phyloP scores from a whole-genome alignment of 306 rosid genomes.

The Medicago truncatula region DNA sequence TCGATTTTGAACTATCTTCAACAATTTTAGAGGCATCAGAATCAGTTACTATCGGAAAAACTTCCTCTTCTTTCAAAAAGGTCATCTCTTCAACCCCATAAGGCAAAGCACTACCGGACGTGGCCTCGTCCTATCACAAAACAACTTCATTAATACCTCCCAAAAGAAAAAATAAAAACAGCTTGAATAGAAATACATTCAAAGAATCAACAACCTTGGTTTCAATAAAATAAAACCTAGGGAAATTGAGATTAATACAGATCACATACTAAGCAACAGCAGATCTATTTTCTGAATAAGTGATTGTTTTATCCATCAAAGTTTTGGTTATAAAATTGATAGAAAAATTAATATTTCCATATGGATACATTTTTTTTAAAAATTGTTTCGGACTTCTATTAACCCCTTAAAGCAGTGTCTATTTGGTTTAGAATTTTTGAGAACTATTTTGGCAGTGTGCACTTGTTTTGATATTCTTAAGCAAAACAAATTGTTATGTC shows the following conservation, averaged over 20 bases:
- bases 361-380: slow-evolving; percentile 25
- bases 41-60: slow-evolving; percentile 56
- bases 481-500: not conserved
- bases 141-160: slow-evolving; percentile 32
- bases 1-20: slow-evolving; percentile 57
- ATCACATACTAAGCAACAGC: slow-evolving; percentile 3
- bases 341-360: not conserved
- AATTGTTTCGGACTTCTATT: slow-evolving; percentile 23
- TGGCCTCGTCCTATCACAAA: slow-evolving; percentile 66
- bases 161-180: not conserved
- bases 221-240: slow-evolving; percentile 28
- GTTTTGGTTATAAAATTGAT: slow-evolving; percentile 2
- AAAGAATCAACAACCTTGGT: slow-evolving; percentile 26
- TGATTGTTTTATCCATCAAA: slow-evolving; percentile 7
- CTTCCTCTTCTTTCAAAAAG: slow-evolving; percentile 84
- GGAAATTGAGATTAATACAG: slow-evolving; percentile 32
- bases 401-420: not conserved
- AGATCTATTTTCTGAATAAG: slow-evolving; percentile 17
- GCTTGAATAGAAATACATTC: slow-evolving; percentile 20
- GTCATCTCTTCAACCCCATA: slow-evolving; percentile 85
- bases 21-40: slow-evolving; percentile 50
- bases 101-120: slow-evolving; percentile 43
- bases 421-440: slow-evolving; percentile 7
- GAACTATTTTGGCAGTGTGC: slow-evolving; percentile 10
- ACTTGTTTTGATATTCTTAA: slow-evolving; percentile 22